These are phyloP conservation scores for Candida sp. DNA, from an alignment of 1,139 yeast species.

Conservation along the genomic window DNA sequence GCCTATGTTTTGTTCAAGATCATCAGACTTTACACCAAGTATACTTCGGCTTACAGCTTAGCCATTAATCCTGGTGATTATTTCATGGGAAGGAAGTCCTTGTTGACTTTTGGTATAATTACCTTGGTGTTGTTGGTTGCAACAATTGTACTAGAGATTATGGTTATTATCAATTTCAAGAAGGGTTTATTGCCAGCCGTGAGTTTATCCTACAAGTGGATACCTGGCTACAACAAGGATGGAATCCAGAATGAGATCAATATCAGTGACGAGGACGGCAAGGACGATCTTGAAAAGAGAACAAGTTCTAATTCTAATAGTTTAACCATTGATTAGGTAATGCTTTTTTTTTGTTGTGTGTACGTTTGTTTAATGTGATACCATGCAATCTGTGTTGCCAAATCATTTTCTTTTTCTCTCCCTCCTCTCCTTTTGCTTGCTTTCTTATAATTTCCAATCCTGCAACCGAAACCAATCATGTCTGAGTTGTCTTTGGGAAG, in stretches of 20 bases:
- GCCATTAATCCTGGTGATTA: conserved; percentile 35
- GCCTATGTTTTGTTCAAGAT: conserved; percentile 57
- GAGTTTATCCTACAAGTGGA: conserved; percentile 24
- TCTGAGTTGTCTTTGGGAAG: conserved; percentile 45
- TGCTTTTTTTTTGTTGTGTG: background rate
- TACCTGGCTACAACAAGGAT: conserved; percentile 12
- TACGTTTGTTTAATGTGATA: background rate
- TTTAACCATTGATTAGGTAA: conserved; percentile 7
- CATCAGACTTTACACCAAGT: conserved; percentile 50
- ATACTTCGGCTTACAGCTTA: conserved; percentile 31
- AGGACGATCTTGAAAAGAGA: background rate
- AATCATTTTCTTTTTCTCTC: background rate
- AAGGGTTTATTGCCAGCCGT: conserved; percentile 43
- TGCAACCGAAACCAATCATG: conserved; percentile 20
- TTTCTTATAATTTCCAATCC: background rate
- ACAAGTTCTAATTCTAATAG: background rate
- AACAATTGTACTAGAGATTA: conserved; percentile 40
- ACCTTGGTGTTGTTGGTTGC: conserved; percentile 43
- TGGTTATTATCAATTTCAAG: conserved; percentile 41
- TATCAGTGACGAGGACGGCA: conserved; percentile 10
- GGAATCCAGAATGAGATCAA: conserved; percentile 4
- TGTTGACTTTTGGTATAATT: conserved; percentile 51
- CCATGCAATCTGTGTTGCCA: background rate
- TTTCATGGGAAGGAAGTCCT: conserved; percentile 52
- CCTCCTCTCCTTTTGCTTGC: background rate